A percentile compares a stretch with the other conserved stretches of the same genome.
phyloP scores from a whole-genome alignment of 768 basidiomycete genomes.

The Omphalotus guepiniiformis region DNA sequence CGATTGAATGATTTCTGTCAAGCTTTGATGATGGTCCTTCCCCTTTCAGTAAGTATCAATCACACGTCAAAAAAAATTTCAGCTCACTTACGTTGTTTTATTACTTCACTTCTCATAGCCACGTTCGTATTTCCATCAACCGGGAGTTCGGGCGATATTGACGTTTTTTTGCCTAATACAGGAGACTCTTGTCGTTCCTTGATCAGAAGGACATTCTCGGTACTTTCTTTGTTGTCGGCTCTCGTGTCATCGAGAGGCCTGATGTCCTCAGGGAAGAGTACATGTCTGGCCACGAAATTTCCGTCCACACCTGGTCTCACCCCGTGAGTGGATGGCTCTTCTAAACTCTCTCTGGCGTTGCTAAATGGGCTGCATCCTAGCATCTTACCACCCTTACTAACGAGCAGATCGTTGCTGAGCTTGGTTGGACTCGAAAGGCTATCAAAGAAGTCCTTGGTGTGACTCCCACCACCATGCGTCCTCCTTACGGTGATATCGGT shows the following conservation, averaged over 20 bases:
- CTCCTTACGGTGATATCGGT: constrained; percentile 82
- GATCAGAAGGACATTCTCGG: constrained; percentile 56
- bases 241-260: constrained; percentile 78
- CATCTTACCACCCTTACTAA: constrained; percentile 68
- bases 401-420: constrained; percentile 84
- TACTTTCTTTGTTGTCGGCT: constrained; percentile 92
- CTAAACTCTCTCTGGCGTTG: background rate
- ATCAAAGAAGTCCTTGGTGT: constrained; percentile 76
- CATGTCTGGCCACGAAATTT: constrained; percentile 76
- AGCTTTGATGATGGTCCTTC: constrained; percentile 89
- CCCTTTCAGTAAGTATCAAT: constrained; percentile 68
- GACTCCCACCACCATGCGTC: constrained; percentile 74
- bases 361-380: constrained; percentile 27
- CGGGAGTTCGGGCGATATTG: constrained; percentile 1
- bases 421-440: constrained; percentile 87
- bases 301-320: constrained; percentile 92
- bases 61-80: no score
- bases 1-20: constrained; percentile 6
- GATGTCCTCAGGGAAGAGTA: constrained; percentile 73
- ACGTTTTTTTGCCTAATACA: background rate
- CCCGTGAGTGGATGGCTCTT: constrained; percentile 33
- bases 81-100: no score
- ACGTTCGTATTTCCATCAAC: constrained; percentile 34
- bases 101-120: constrained; percentile 29
- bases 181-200: constrained; percentile 68